A percentile compares a stretch with the other conserved stretches of the same genome.
Conservation (phyloP, 352 stramenopile genomes). For the Phytopythium ostracodes region DNA sequence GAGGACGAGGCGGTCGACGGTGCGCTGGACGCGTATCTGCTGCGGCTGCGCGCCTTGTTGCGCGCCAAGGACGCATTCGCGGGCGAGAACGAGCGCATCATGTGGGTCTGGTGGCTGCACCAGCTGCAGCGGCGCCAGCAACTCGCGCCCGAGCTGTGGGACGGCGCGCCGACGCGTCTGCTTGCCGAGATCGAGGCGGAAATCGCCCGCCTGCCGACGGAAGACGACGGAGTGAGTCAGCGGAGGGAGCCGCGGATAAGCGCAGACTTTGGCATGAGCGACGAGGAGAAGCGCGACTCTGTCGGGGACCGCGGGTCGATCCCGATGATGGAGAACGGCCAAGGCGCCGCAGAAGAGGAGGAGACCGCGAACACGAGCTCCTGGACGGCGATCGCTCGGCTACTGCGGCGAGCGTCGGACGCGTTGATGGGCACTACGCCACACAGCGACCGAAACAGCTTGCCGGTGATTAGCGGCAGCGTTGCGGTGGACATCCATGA, state of each 20-base stretch:
- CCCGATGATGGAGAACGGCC: slow-evolving; percentile 27
- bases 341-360: slow-evolving; percentile 18
- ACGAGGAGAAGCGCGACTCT: slow-evolving; percentile 1
- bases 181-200: slow-evolving; percentile 27
- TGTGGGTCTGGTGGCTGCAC: slow-evolving; percentile 33
- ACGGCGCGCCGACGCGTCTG: slow-evolving; percentile 15
- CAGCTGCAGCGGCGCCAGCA: slow-evolving; percentile 30
- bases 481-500: not conserved
- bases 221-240: slow-evolving; percentile 6
- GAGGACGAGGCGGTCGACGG: slow-evolving; percentile 6
- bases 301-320: slow-evolving; percentile 21
- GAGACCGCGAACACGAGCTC: slow-evolving; percentile 4
- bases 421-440: slow-evolving; percentile 1
- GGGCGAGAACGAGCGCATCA: slow-evolving; percentile 31
- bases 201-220: slow-evolving; percentile 23
- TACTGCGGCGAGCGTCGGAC: slow-evolving; percentile 23
- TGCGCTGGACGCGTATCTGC: slow-evolving; percentile 19
- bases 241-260: not conserved
- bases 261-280: not conserved
- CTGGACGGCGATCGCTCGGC: slow-evolving; percentile 27
- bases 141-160: slow-evolving; percentile 18
- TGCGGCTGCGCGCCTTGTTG: slow-evolving; percentile 22
- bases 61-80: slow-evolving; percentile 15
- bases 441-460: not conserved
- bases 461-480: not conserved